Evolutionary conservation across 1,139 yeast species (phyloP).

Genomic region (Geotrichum australiense): DNA sequence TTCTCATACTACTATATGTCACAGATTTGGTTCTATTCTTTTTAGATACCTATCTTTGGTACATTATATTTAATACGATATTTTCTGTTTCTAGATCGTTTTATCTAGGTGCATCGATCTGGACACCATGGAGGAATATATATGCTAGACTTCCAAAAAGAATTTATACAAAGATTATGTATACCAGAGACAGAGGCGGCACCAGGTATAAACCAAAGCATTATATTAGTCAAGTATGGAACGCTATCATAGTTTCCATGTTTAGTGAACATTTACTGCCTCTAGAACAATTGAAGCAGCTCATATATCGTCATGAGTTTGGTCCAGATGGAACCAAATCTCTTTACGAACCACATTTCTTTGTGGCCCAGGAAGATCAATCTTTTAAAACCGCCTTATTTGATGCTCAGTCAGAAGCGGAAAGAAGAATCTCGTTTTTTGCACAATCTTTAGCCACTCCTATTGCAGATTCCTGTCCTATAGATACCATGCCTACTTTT

Average conservation of each 20-base stretch:
- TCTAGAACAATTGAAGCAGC: constrained; percentile 51
- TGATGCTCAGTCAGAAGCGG: constrained; percentile 62
- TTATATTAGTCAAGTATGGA: constrained; percentile 70
- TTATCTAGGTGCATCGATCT: constrained; percentile 66
- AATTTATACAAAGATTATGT: constrained; percentile 57
- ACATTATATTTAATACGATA: constrained; percentile 69
- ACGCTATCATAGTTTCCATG: constrained; percentile 67
- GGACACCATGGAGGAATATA: constrained; percentile 83
- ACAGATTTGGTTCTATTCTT: constrained; percentile 72
- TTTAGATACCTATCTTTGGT: constrained; percentile 85
- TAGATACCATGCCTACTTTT: constrained; percentile 71
- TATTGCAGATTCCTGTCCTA: constrained; percentile 63
- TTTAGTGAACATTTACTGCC: constrained; percentile 73
- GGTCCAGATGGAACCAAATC: constrained; percentile 34
- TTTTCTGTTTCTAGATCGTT: constrained; percentile 67
- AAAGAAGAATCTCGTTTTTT: constrained; percentile 74
- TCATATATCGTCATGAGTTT: constrained; percentile 46
- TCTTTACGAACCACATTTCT: constrained; percentile 52
- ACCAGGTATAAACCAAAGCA: constrained; percentile 40
- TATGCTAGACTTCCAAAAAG: constrained; percentile 70
- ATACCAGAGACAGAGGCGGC: constrained; percentile 41
- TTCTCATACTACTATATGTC: constrained; percentile 48
- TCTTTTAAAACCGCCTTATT: constrained; percentile 38
- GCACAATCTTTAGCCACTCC: constrained; percentile 82
- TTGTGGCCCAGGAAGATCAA: constrained; percentile 67